phyloP scores from a whole-genome alignment of 352 stramenopile species.

The Globisporangium ultimum region DNA sequence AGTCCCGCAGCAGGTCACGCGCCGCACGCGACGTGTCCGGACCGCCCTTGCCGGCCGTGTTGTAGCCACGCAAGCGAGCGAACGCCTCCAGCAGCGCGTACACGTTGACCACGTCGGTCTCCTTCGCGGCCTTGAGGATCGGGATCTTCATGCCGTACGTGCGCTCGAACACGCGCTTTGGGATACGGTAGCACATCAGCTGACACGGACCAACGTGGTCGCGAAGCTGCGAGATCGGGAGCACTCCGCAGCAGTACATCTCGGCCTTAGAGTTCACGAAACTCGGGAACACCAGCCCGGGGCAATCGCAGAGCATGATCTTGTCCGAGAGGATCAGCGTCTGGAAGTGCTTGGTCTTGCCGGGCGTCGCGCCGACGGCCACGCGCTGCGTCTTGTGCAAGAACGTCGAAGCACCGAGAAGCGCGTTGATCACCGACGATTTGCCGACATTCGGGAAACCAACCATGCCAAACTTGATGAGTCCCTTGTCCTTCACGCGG shows the following conservation, averaged over 20 bases:
- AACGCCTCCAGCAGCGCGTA: constrained; percentile 82
- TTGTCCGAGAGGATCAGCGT: constrained; percentile 95
- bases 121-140: constrained; percentile 55
- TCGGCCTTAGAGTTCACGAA: constrained; percentile 99
- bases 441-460: constrained; percentile 99
- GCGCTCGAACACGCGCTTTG: constrained; percentile 94
- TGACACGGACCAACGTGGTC: constrained; percentile 94
- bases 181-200: constrained; percentile 94
- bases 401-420: constrained; percentile 95
- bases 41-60: constrained; percentile 92
- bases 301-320: constrained; percentile 99
- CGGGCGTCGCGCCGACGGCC: constrained; percentile 96
- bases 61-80: constrained; percentile 86
- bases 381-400: constrained; percentile 95
- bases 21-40: constrained; percentile 94
- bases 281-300: constrained; percentile 99
- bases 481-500: constrained; percentile 76
- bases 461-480: constrained; percentile 97
- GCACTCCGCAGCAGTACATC: constrained; percentile 98
- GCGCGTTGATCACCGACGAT: constrained; percentile 98
- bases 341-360: constrained; percentile 99
- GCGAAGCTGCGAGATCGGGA: constrained; percentile 97
- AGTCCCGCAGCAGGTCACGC: constrained; percentile 97
- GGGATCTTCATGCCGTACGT: constrained; percentile 96
- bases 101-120: constrained; percentile 75